Base-by-base conservation (phyloP, 148 eudicot species). In the Silene uniflora region DNA sequence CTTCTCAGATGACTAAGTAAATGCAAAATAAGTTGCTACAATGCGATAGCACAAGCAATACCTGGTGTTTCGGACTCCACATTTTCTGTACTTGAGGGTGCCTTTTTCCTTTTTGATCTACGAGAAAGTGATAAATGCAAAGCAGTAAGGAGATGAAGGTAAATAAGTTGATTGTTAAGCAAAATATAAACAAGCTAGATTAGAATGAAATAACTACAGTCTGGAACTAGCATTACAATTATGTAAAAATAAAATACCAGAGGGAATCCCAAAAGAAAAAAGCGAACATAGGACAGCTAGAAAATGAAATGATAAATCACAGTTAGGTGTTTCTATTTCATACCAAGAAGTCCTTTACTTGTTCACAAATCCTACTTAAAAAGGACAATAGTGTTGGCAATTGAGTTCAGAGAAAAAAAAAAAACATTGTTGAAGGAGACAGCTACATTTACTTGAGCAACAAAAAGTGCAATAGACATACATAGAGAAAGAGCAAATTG, bases 101-200 rank as follows among this genome's bases (percentile, higher is more conserved):
- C 83, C 83, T 88, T 86, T 84, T 89, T 94, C 85, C 97, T 89
- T 90, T 91, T 94, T 44, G 97, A 91, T 78, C 93, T 89, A 75
- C 85, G 74, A 71, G 58, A 80, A 6, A 75, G 78, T 5, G 8
- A 56, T 39, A 65, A 65, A 72, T 58, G 58, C 22, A 23, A 47
- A 35, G 73, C 32, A 55, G 25, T 64, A 18, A 65, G 58, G 11
- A 4, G 42, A 55, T 46, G 61, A 69, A 69, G 32, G 49, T 11
- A 17, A 10, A 52, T 19, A 7, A 17, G n/a, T n/a, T 19, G 72
- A 19, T 25, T 19, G 19, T 65, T 19, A 19, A 71, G 29, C 70
- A 56, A 64, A n/a, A 42, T 79, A 55, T 5, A 17, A 73, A 12
- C 58, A 9, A 49, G 6, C 13, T 32, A 18, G n/a, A 54, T 54